Conservation (phyloP, 1,284 basidiomycete genomes). For the Tremellales sp. region DNA sequence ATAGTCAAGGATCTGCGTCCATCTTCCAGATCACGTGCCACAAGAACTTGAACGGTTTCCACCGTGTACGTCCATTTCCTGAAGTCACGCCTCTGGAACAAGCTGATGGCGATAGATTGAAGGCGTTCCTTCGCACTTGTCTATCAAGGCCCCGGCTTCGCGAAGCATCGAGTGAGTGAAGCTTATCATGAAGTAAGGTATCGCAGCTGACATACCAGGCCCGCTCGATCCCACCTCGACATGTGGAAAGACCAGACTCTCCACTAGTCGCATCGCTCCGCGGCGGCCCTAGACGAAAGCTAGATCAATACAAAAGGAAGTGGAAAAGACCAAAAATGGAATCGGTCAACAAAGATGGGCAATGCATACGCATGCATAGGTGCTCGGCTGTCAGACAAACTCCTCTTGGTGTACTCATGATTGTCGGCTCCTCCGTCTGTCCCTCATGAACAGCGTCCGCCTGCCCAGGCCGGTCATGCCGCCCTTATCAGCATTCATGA, state of each 20-base stretch:
- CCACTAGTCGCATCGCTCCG: too few species aligned
- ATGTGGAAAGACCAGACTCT: conserved; percentile 21
- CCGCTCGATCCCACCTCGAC: conserved; percentile 33
- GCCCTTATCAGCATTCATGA: too few species aligned
- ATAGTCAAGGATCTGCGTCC: conserved; percentile 75
- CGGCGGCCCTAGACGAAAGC: too few species aligned
- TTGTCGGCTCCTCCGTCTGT: too few species aligned
- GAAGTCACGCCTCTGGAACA: not conserved
- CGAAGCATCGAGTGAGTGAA: conserved; percentile 31
- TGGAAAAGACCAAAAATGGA: too few species aligned
- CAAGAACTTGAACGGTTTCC: conserved; percentile 95
- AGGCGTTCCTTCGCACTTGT: conserved; percentile 65
- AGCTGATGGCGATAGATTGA: conserved; percentile 51
- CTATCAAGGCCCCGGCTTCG: conserved; percentile 34
- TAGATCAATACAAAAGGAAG: too few species aligned
- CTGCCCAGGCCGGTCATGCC: too few species aligned
- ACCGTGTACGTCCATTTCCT: conserved; percentile 55
- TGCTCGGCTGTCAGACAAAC: too few species aligned
- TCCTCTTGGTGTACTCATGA: too few species aligned
- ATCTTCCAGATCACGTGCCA: conserved; percentile 95
- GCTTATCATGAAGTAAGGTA: not conserved
- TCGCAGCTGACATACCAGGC: conserved; percentile 8
- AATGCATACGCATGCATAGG: too few species aligned
- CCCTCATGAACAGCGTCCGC: too few species aligned
- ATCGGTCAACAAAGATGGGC: too few species aligned